These are phyloP conservation scores for Aurinia saxatilis DNA, from an alignment of 345 rosid genomes.

Conservation along the genomic window DNA sequence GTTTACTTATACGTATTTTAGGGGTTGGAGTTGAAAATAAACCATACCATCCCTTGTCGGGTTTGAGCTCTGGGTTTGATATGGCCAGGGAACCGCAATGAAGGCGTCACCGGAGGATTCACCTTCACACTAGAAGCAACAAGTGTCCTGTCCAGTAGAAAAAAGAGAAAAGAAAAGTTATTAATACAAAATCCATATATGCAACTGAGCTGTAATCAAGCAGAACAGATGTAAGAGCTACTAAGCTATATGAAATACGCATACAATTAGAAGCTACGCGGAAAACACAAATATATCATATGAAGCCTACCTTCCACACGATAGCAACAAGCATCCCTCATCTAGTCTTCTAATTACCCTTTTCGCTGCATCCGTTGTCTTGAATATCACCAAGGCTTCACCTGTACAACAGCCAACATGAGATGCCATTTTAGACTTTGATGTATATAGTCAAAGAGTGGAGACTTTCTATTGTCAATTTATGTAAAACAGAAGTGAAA, in stretches of 20 bases:
- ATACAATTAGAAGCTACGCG: neutral
- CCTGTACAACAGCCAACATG: conserved; percentile 37
- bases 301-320: conserved; percentile 55
- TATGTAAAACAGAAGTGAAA: neutral
- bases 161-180: neutral
- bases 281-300: neutral
- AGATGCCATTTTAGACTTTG: neutral
- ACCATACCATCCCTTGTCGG: conserved; percentile 43
- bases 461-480: neutral
- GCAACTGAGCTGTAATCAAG: too few relatives aligned
- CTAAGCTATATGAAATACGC: neutral
- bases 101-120: conserved; percentile 35
- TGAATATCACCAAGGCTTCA: conserved; percentile 61
- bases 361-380: conserved; percentile 51
- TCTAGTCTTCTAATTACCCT: conserved; percentile 38
- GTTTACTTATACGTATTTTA: neutral
- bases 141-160: conserved; percentile 46
- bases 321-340: conserved; percentile 53
- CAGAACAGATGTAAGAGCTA: neutral
- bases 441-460: neutral
- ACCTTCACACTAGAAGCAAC: conserved; percentile 44
- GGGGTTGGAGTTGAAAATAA: neutral
- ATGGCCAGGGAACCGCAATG: conserved; percentile 51
- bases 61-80: conserved; percentile 31
- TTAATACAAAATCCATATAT: neutral